Conservation (phyloP, 306 rosid species). For the Castanea sativa region DNA sequence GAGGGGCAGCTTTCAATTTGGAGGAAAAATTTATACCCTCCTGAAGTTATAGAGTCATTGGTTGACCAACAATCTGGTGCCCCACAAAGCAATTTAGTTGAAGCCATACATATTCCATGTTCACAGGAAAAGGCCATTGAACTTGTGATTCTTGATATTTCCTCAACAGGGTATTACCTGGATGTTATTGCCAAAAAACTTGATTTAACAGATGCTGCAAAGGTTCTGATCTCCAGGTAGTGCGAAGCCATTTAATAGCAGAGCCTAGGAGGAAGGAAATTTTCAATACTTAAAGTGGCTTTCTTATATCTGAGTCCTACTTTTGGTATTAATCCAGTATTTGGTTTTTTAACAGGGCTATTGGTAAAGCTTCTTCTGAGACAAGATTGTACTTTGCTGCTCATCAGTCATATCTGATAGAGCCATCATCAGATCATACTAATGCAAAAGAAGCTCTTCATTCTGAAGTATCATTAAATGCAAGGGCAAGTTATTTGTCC, state of each 20-base stretch:
- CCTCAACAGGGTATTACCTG: constrained; percentile 66
- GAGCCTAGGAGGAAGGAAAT: not conserved
- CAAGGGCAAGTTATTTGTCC: constrained; percentile 76
- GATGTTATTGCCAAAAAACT: constrained; percentile 77
- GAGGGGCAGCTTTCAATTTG: constrained; percentile 59
- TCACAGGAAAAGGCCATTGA: constrained; percentile 58
- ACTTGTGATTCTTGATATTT: constrained; percentile 51
- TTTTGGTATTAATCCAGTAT: constrained; percentile 6
- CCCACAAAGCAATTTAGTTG: constrained; percentile 37
- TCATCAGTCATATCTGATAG: constrained; percentile 41
- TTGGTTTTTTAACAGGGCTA: constrained; percentile 54
- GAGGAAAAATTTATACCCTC: constrained; percentile 62
- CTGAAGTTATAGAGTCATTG: constrained; percentile 47
- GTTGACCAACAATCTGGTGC: constrained; percentile 27
- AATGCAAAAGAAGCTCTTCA: constrained; percentile 42
- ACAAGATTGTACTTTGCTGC: constrained; percentile 71
- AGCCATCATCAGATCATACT: constrained; percentile 38
- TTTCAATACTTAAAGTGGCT: constrained; percentile 6
- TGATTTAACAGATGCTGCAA: constrained; percentile 61
- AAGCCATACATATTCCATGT: constrained; percentile 60
- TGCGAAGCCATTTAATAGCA: constrained; percentile 12
- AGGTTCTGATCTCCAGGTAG: constrained; percentile 77
- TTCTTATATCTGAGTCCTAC: not conserved
- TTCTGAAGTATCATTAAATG: constrained; percentile 50
- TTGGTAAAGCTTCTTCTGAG: constrained; percentile 92